Conservation (phyloP, 202 grass and related monocot genomes). For the Hordeum pubiflorum region DNA sequence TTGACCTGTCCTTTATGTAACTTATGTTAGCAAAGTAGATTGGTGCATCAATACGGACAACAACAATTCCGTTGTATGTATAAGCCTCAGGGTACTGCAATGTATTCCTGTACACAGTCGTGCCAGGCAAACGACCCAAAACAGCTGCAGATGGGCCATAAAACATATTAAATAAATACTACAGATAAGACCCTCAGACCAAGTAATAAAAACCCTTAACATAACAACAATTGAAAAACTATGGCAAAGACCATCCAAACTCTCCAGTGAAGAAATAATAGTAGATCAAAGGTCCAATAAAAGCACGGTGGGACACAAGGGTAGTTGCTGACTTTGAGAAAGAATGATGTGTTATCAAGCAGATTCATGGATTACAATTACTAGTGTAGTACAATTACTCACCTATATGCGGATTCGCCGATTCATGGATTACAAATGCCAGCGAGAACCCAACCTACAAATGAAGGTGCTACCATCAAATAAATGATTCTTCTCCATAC, state of each 20-base stretch:
- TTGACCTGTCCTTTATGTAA: slow-evolving; percentile 88
- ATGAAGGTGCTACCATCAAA: slow-evolving; percentile 12
- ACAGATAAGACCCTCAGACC: not conserved
- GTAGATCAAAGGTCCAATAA: not conserved
- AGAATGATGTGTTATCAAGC: not conserved
- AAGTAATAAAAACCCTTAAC: not conserved
- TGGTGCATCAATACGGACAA: slow-evolving; percentile 81
- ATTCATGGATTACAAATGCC: slow-evolving; percentile 94
- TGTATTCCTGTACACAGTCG: slow-evolving; percentile 85
- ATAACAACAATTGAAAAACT: not conserved
- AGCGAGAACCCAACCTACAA: slow-evolving; percentile 79
- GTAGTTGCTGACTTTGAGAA: not conserved
- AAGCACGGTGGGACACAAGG: not conserved
- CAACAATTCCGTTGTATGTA: slow-evolving; percentile 83
- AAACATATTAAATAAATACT: slow-evolving; percentile 1
- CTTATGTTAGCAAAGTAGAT: slow-evolving; percentile 98
- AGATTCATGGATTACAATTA: slow-evolving; percentile 61
- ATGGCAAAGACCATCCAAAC: not conserved
- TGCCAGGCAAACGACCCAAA: slow-evolving; percentile 85
- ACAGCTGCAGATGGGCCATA: slow-evolving; percentile 48
- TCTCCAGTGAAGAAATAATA: not conserved
- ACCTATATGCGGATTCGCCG: slow-evolving; percentile 93
- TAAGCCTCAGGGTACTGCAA: slow-evolving; percentile 86
- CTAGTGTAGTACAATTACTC: slow-evolving; percentile 18
- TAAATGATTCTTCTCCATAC: not conserved